Evolutionary conservation across 495 filamentous ascomycete genomes (phyloP).

Genomic region (Xylaria venustula): DNA sequence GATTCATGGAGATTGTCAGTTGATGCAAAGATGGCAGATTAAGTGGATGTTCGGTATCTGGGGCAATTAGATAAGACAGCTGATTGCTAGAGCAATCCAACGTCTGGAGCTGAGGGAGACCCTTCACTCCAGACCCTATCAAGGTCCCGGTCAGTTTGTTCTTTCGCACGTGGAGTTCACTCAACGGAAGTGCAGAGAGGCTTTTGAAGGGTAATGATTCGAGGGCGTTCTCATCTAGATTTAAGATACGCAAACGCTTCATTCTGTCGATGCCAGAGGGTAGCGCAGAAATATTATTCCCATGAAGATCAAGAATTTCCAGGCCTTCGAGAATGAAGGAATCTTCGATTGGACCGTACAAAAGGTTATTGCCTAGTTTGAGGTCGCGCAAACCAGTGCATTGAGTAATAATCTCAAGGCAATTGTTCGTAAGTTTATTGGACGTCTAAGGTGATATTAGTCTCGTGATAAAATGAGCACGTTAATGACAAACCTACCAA

Average conservation of each 20-base stretch:
- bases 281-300: conserved; percentile 76
- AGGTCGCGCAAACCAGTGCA: conserved; percentile 72
- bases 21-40: conserved; percentile 69
- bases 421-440: conserved; percentile 71
- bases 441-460: conserved; percentile 56
- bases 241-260: conserved; percentile 66
- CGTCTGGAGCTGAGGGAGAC: conserved; percentile 61
- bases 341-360: conserved; percentile 63
- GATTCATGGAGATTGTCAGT: conserved; percentile 73
- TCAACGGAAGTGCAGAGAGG: conserved; percentile 65
- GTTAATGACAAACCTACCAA: conserved; percentile 51
- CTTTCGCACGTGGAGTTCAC: conserved; percentile 72
- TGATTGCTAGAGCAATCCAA: conserved; percentile 78
- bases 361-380: conserved; percentile 73
- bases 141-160: conserved; percentile 76
- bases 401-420: conserved; percentile 69
- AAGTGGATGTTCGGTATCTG: conserved; percentile 21
- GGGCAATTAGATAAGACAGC: conserved; percentile 49
- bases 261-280: conserved; percentile 65
- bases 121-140: conserved; percentile 57
- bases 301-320: conserved; percentile 76
- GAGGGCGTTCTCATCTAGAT: conserved; percentile 75
- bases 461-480: background rate
- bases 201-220: conserved; percentile 64
- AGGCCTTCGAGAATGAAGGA: conserved; percentile 62